These are phyloP conservation scores for Tephrocybe sp. DNA, from an alignment of 768 basidiomycete genomes.

Conservation along the genomic window DNA sequence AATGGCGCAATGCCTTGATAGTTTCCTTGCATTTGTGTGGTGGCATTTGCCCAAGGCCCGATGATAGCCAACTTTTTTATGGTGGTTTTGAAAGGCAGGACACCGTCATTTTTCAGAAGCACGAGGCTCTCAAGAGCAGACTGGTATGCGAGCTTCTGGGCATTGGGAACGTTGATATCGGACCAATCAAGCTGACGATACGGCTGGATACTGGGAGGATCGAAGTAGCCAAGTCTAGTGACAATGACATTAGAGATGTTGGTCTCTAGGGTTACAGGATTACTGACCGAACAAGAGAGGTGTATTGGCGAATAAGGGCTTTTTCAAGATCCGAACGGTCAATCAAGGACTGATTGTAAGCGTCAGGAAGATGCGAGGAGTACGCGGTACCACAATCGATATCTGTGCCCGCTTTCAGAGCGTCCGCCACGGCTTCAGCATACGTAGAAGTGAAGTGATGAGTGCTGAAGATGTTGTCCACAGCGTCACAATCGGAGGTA, in stretches of 20 bases:
- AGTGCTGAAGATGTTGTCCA: constrained; percentile 48
- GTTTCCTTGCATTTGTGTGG: constrained; percentile 57
- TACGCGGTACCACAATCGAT: constrained; percentile 55
- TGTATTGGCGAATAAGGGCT: constrained; percentile 47
- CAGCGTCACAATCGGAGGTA: constrained; percentile 57
- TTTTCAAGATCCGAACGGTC: constrained; percentile 41
- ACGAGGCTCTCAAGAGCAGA: constrained; percentile 57
- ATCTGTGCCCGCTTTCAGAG: constrained; percentile 54
- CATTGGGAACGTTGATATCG: constrained; percentile 45
- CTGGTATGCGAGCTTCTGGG: constrained; percentile 48
- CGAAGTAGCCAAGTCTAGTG: constrained; percentile 56
- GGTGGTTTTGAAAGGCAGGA: constrained; percentile 47
- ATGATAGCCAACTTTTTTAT: constrained; percentile 55
- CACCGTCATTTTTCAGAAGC: constrained; percentile 64
- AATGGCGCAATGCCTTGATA: constrained; percentile 55
- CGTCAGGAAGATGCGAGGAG: constrained; percentile 41
- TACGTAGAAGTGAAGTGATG: constrained; percentile 48
- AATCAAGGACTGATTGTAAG: constrained; percentile 48
- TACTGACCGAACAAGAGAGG: constrained; percentile 53
- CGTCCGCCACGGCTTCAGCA: constrained; percentile 47
- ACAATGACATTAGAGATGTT: not conserved
- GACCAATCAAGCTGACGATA: constrained; percentile 49
- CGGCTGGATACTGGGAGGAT: constrained; percentile 47
- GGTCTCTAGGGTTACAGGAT: too few species aligned
- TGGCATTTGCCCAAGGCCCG: constrained; percentile 60